Evolutionary conservation across 2,329 filamentous ascomycete genomes (phyloP).

Genomic region (Rasamsonia emersonii): DNA sequence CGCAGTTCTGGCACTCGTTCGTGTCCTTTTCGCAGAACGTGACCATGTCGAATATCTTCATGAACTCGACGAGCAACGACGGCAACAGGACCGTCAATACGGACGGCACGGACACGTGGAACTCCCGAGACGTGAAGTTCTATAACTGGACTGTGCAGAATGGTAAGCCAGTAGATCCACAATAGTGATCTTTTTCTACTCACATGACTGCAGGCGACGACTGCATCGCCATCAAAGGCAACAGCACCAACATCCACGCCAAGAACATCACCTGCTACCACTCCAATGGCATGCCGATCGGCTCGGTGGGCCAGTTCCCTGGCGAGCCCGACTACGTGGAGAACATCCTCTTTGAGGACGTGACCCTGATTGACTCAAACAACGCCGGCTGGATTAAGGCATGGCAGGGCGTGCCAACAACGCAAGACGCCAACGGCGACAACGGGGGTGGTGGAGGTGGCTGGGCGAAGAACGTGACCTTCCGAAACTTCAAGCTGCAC

Average conservation of each 20-base stretch:
- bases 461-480: constrained; percentile 15
- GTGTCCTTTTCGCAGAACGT: constrained; percentile 43
- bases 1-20: constrained; percentile 44
- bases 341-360: constrained; percentile 30
- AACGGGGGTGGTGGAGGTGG: constrained; percentile 17
- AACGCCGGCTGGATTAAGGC: constrained; percentile 19
- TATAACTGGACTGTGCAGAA: constrained; percentile 38
- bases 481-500: constrained; percentile 15
- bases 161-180: too few species aligned
- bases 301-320: constrained; percentile 33
- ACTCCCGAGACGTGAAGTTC: constrained; percentile 39
- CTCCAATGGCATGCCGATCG: constrained; percentile 31
- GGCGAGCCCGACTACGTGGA: constrained; percentile 27
- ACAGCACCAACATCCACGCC: constrained; percentile 32
- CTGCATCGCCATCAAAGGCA: constrained; percentile 34
- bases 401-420: constrained; percentile 16
- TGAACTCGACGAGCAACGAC: constrained; percentile 40
- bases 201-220: constrained; percentile 28
- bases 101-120: constrained; percentile 45
- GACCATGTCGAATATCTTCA: constrained; percentile 46
- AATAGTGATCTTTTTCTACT: background rate
- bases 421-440: too few species aligned
- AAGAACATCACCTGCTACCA: constrained; percentile 32
- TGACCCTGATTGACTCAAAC: constrained; percentile 11
- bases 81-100: constrained; percentile 42